phyloP scores from a whole-genome alignment of 2,329 filamentous ascomycete species.

The Ceratocystis eucalypticola region DNA sequence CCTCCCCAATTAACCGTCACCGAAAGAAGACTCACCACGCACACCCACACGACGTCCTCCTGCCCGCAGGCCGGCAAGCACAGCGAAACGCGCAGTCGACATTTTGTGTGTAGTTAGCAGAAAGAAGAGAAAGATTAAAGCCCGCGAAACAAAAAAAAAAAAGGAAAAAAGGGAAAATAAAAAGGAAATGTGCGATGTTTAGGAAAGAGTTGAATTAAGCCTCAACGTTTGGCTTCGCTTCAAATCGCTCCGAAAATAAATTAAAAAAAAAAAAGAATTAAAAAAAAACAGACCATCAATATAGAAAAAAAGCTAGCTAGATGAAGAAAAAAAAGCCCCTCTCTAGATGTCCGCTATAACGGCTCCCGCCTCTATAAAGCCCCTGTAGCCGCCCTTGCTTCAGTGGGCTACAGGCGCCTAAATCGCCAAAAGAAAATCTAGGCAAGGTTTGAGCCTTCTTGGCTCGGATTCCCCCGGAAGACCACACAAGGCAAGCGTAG shows the following conservation, averaged over 20 bases:
- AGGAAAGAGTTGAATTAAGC: neutral
- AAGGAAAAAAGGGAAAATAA: neutral
- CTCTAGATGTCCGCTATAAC: neutral
- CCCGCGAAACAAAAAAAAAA: neutral
- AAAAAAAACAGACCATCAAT: neutral
- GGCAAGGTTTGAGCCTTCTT: neutral
- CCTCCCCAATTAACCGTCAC: neutral
- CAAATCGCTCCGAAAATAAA: neutral
- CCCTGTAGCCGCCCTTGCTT: neutral
- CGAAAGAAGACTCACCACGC: constrained; percentile 13
- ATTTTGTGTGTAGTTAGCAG: constrained; percentile 7
- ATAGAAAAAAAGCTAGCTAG: neutral
- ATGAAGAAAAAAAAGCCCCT: neutral
- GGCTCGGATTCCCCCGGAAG: constrained; percentile 19
- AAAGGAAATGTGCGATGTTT: constrained; percentile 2
- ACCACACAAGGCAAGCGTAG: constrained; percentile 16
- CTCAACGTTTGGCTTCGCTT: constrained; percentile 3
- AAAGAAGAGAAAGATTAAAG: neutral
- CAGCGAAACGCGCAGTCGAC: constrained; percentile 19
- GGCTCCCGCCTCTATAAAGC: neutral
- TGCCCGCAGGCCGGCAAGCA: constrained; percentile 18
- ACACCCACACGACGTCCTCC: constrained; percentile 14
- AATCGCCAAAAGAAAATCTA: neutral
- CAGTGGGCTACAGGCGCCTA: constrained; percentile 5
- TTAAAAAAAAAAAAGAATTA: neutral